Percentiles rank a stretch among this genome's conserved stretches.
Conservation (phyloP, 2,329 filamentous ascomycete genomes). For the Clarireedia hainanense region DNA sequence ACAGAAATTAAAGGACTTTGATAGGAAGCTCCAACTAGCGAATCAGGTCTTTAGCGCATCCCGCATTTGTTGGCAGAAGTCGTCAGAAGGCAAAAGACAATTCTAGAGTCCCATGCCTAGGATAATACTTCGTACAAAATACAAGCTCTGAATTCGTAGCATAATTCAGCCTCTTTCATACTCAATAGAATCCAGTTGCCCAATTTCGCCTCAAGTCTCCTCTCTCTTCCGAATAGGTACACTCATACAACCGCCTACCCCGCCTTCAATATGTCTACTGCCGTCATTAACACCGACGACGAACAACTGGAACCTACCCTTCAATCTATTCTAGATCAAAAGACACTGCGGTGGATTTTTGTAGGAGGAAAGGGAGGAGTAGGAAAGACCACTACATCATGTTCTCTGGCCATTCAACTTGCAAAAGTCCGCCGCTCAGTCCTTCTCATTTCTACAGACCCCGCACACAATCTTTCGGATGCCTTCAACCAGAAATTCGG, state of each 20-base stretch:
- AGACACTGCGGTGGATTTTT: conserved; percentile 95
- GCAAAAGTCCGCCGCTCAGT: conserved; percentile 92
- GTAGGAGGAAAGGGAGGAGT: conserved; percentile 98
- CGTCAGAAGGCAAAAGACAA: conserved; percentile 12
- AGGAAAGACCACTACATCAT: conserved; percentile 98
- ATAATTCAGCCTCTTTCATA: too few relatives aligned
- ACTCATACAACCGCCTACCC: background rate
- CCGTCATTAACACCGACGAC: conserved; percentile 51
- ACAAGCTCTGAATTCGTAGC: too few relatives aligned
- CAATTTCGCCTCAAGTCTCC: background rate
- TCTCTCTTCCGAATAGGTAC: background rate
- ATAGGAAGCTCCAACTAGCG: background rate
- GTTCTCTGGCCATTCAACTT: conserved; percentile 95
- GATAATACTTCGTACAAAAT: background rate
- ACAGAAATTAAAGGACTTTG: background rate
- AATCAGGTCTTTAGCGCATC: conserved; percentile 24
- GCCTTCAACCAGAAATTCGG: conserved; percentile 99
- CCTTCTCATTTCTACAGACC: conserved; percentile 95
- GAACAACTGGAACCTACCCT: conserved; percentile 85
- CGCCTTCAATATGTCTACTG: conserved; percentile 31
- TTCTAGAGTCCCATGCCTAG: background rate
- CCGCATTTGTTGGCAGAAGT: conserved; percentile 7
- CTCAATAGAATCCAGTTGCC: too few relatives aligned
- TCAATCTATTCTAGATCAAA: conserved; percentile 90
- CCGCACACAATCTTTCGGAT: conserved; percentile 95